Conservation (phyloP, 1,139 yeast genomes). For the Scheffersomyces parashehatae region DNA sequence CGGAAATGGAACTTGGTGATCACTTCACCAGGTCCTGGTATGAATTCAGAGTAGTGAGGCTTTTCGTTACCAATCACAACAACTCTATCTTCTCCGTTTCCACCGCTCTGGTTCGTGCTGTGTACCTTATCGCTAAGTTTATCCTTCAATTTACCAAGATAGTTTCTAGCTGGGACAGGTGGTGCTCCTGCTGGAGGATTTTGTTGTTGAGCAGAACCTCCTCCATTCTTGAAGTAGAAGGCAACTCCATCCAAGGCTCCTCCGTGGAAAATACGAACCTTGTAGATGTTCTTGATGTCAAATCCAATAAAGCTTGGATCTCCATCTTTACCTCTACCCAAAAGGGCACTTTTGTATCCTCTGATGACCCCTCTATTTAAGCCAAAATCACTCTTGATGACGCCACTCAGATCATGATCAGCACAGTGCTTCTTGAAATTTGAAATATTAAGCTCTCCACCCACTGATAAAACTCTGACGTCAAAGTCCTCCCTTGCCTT, state of each 20-base stretch:
- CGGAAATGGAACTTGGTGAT: conserved; percentile 64
- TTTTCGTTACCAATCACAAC: conserved; percentile 66
- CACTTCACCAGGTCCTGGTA: conserved; percentile 55
- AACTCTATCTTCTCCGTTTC: conserved; percentile 10
- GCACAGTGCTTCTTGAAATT: conserved; percentile 29
- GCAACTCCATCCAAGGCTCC: conserved; percentile 75
- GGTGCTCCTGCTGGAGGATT: conserved; percentile 25
- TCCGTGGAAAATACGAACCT: conserved; percentile 68
- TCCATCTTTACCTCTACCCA: conserved; percentile 36
- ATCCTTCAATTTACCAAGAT: conserved; percentile 29
- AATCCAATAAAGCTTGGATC: conserved; percentile 28
- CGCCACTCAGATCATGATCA: conserved; percentile 10
- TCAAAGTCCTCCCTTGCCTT: conserved; percentile 40
- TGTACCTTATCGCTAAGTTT: conserved; percentile 8
- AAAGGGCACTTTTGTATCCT: conserved; percentile 47
- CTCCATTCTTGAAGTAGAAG: conserved; percentile 18
- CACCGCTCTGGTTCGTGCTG: conserved; percentile 10
- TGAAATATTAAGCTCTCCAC: conserved; percentile 37
- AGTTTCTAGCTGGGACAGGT: conserved; percentile 49
- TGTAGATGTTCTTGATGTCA: conserved; percentile 33
- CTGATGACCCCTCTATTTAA: conserved; percentile 33
- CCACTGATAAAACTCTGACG: conserved; percentile 48
- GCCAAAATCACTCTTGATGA: conserved; percentile 44
- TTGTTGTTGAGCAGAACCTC: conserved; percentile 4
- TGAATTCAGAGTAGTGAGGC: conserved; percentile 56